Evolutionary conservation across 139 green algal species (phyloP).

Genomic region (Chlamydomonas schloesseri): DNA sequence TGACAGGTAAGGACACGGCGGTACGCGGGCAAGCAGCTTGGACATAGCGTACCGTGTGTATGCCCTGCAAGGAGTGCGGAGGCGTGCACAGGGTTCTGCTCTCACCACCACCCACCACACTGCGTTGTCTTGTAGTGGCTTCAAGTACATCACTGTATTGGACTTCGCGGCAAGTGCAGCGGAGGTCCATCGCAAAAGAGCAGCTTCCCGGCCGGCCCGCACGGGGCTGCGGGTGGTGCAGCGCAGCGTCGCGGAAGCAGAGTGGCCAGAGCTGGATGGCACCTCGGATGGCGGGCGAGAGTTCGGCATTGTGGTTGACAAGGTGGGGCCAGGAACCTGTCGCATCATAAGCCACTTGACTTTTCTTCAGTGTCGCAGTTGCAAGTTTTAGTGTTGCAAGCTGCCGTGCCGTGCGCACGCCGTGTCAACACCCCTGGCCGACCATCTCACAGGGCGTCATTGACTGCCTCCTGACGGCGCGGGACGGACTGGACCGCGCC

Average conservation of each 20-base stretch:
- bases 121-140: too few species aligned
- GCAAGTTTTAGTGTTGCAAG: too few species aligned
- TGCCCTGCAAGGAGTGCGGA: too few species aligned
- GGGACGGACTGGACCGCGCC: conserved; percentile 9
- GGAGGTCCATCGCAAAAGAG: background rate
- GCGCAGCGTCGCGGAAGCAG: background rate
- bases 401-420: too few species aligned
- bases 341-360: too few species aligned
- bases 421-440: too few species aligned
- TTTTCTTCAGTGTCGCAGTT: too few species aligned
- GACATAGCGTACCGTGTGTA: background rate
- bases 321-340: conserved; percentile 18
- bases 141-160: background rate
- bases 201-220: background rate
- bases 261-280: conserved; percentile 15
- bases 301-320: conserved; percentile 31
- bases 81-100: too few species aligned
- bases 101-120: background rate
- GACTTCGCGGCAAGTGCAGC: background rate
- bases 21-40: background rate
- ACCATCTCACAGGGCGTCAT: conserved; percentile 20
- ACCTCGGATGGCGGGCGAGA: background rate
- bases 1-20: conserved; percentile 17
- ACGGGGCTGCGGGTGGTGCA: conserved; percentile 3
- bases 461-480: conserved; percentile 28